phyloP scores from a whole-genome alignment of 2,329 filamentous ascomycete species.

The Bertia moriformis region DNA sequence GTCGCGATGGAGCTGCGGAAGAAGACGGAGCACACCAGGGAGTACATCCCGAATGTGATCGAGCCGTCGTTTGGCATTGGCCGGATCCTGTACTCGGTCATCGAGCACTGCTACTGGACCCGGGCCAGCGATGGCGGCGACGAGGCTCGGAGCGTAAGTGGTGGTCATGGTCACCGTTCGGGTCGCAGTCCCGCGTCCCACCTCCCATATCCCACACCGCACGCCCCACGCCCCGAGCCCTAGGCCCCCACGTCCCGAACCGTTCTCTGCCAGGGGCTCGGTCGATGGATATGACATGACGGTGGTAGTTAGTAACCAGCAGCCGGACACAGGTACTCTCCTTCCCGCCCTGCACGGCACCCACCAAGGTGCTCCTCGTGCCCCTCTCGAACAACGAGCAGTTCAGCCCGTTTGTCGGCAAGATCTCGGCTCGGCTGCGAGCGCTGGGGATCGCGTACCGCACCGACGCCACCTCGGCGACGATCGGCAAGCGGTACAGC shows the following conservation, averaged over 20 bases:
- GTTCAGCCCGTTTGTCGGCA: conserved; percentile 64
- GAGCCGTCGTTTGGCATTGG: conserved; percentile 97
- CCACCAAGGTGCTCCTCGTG: conserved; percentile 85
- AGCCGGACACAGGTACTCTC: conserved; percentile 42
- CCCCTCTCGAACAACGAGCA: conserved; percentile 69
- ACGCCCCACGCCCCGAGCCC: conserved; percentile 4
- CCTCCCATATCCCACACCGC: not conserved
- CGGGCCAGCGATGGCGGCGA: conserved; percentile 56
- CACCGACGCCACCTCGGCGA: conserved; percentile 78
- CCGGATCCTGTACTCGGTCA: conserved; percentile 78
- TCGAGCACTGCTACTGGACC: conserved; percentile 93
- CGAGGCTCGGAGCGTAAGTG: conserved; percentile 72
- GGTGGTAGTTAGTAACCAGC: not conserved
- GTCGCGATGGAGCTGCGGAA: conserved; percentile 74
- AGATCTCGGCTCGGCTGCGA: conserved; percentile 64
- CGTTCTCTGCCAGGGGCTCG: too few species aligned
- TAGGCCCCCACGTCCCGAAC: conserved; percentile 3
- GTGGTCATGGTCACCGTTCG: too few species aligned
- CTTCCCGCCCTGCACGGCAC: conserved; percentile 63
- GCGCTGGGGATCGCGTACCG: conserved; percentile 65
- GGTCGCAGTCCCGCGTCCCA: too few species aligned
- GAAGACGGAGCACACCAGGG: conserved; percentile 67
- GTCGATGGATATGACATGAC: not conserved
- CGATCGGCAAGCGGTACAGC: conserved; percentile 86
- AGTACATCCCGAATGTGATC: conserved; percentile 90